Base-by-base conservation (phyloP, 805 yeast species). In the Wickerhamomyces strasburgensis region DNA sequence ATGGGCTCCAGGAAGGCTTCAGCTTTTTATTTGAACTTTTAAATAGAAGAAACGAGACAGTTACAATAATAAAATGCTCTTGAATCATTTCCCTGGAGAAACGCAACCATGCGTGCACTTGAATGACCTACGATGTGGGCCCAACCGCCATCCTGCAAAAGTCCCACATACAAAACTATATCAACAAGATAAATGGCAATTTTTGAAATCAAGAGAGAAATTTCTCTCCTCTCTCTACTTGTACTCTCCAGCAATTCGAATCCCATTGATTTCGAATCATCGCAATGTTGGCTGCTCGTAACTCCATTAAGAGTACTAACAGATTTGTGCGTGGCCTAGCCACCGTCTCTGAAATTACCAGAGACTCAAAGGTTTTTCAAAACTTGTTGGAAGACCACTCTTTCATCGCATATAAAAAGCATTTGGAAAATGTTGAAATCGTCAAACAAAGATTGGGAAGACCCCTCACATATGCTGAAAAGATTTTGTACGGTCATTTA, bases 391-490 rank as follows among this genome's bases (percentile, higher is more conserved):
- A 84, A 70, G 72, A 77, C 58, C 78, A 76, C 65, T 84, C 90
- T 37, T 89, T 78, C 75, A 84, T 90, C 64, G 82, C 87, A 65
- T 90, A 90, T 78, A 88, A 88, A 73, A 75, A 85, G 64, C 85
- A 89, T 59, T 67, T 85, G 53, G 95, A 88, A 70, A 87, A 84
- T 60, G 81, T 93, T 51, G 75, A 84, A 56, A 83, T 87, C 54
- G 95, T 86, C 55, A 80, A 80, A 67, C 70, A 77, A 56, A 78
- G 95, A 67, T 73, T 86, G 51, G 73, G 75, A 56, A 80, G 94
- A 64, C 98, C 97, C 28, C 75, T 90, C 57, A 90, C 98, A 37
- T 80, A 86, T 58, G 97, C 96, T 47, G 98, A 90, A 72, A 90
- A 90, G 73, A 78, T 90, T 51, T 73, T 90, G 50, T 93, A 90